A percentile compares a stretch with the other conserved stretches of the same genome.
Conservation (phyloP, 2,329 filamentous ascomycete genomes). For the Massarina eburnea region DNA sequence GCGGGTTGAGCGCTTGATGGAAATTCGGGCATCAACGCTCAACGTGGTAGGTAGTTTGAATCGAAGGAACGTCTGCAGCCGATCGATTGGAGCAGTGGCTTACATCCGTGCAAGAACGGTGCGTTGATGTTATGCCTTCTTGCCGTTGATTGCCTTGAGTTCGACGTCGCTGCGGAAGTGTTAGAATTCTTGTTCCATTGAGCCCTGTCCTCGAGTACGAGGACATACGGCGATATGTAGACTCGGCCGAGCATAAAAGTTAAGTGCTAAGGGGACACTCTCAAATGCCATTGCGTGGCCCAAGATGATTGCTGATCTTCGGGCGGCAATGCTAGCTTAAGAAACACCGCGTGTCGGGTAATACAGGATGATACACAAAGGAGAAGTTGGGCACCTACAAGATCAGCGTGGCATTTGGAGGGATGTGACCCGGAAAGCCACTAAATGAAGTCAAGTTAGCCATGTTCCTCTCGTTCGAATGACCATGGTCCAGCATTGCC, state of each 20-base stretch:
- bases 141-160: constrained; percentile 64
- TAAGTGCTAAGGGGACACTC: constrained; percentile 2
- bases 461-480: not conserved
- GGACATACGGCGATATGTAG: too few relatives aligned
- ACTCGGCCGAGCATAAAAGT: too few relatives aligned
- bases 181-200: constrained; percentile 11
- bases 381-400: constrained; percentile 66
- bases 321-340: not conserved
- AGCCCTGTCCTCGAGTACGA: not conserved
- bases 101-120: constrained; percentile 1
- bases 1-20: not conserved
- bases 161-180: constrained; percentile 61
- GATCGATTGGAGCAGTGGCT: not conserved
- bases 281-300: not conserved
- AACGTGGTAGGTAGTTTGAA: not conserved
- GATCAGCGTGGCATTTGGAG: constrained; percentile 71
- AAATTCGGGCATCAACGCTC: constrained; percentile 2
- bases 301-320: too few relatives aligned
- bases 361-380: not conserved
- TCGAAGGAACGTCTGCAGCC: not conserved
- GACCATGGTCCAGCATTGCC: not conserved
- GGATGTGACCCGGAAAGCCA: constrained; percentile 78
- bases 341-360: too few relatives aligned
- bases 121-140: constrained; percentile 39
- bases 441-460: constrained; percentile 47